phyloP scores from a whole-genome alignment of 2,329 filamentous ascomycete species.

The Magnaporthiopsis rhizophila region DNA sequence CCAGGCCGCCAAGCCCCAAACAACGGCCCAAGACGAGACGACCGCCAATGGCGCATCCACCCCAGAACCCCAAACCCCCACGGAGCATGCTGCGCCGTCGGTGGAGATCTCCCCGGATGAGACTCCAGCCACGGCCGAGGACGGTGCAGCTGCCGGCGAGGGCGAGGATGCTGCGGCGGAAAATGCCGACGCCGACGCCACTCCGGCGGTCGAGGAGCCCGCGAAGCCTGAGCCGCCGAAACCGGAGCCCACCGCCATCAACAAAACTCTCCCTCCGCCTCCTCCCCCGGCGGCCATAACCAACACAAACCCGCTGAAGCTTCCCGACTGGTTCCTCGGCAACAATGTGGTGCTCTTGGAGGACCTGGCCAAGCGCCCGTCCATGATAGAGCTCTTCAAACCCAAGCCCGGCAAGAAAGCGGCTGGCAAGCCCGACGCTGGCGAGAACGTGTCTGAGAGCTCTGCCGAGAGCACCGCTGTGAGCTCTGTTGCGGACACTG shows the following conservation, averaged over 20 bases:
- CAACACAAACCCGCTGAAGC: not conserved
- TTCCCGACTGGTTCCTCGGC: constrained; percentile 2
- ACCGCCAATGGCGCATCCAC: not conserved
- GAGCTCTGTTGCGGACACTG: not conserved
- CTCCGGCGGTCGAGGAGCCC: not conserved
- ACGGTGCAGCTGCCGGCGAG: not conserved
- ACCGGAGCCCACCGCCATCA: not conserved
- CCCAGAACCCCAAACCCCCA: not conserved
- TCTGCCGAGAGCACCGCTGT: not conserved
- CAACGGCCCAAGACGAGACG: not conserved
- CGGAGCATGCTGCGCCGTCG: not conserved
- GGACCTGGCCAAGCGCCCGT: constrained; percentile 1
- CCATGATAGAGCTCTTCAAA: not conserved
- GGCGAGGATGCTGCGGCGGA: not conserved
- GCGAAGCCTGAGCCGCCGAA: not conserved
- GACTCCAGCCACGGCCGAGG: not conserved
- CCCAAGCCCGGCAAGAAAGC: not conserved
- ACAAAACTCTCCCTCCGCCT: not conserved
- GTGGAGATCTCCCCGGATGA: not conserved
- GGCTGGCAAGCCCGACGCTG: not conserved
- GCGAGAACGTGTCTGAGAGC: not conserved
- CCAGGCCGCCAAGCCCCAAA: too few species aligned
- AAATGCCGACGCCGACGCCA: not conserved
- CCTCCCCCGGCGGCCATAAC: not conserved
- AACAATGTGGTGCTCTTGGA: not conserved